Conservation (phyloP, 352 stramenopile genomes). For the Thraustotheca clavata region DNA sequence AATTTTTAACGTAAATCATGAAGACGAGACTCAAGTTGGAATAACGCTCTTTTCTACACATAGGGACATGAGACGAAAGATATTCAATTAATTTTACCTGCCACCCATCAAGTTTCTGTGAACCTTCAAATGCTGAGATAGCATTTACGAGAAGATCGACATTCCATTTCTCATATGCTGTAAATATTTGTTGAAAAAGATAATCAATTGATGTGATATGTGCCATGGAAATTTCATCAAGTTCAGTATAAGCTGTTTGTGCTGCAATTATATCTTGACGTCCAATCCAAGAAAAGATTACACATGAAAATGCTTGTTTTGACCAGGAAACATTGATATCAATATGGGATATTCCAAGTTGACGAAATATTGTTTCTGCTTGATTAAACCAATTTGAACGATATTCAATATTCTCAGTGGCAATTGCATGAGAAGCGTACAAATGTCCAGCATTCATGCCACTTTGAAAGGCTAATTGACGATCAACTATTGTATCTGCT, state of each 20-base stretch:
- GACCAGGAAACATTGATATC: constrained; percentile 2
- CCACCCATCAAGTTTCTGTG: background rate
- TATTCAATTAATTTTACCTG: constrained; percentile 8
- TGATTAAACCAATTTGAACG: background rate
- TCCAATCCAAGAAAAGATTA: background rate
- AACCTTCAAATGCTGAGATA: background rate
- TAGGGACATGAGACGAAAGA: background rate
- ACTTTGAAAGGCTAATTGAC: background rate
- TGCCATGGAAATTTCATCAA: constrained; percentile 1
- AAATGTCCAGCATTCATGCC: background rate
- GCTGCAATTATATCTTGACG: background rate
- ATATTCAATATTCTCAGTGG: too few relatives aligned
- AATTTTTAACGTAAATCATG: background rate
- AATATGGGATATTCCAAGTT: background rate
- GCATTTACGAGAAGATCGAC: background rate
- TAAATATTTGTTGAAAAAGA: constrained; percentile 13
- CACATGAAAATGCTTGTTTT: background rate
- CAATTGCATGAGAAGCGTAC: background rate
- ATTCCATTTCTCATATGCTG: constrained; percentile 13
- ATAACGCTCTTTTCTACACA: constrained; percentile 14
- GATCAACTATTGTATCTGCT: background rate
- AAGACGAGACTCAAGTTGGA: background rate
- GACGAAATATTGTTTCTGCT: background rate
- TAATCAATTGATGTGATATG: background rate
- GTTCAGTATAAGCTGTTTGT: background rate